Conservation (phyloP, 371 early-diverging fungal genomes). For the Lichtheimia hyalospora region DNA sequence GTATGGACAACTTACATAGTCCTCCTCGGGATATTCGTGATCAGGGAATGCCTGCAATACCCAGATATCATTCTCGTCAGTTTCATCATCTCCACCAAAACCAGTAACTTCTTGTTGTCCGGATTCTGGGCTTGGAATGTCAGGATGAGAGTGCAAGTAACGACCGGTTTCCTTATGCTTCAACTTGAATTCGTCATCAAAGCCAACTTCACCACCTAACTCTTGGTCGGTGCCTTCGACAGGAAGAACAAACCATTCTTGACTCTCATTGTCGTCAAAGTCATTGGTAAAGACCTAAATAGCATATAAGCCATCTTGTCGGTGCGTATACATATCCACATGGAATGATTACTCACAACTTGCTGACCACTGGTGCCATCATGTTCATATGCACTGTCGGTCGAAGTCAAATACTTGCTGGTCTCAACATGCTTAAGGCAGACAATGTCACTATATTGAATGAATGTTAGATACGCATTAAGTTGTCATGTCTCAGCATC, state of each 20-base stretch:
- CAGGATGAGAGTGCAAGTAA: slow-evolving; percentile 61
- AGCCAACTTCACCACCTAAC: slow-evolving; percentile 45
- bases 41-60: slow-evolving; percentile 52
- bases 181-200: slow-evolving; percentile 56
- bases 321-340: neutral
- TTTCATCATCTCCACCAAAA: slow-evolving; percentile 44
- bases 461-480: neutral
- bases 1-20: slow-evolving; percentile 17
- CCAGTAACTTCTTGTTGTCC: slow-evolving; percentile 65
- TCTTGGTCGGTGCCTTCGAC: slow-evolving; percentile 28
- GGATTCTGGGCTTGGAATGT: slow-evolving; percentile 47
- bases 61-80: slow-evolving; percentile 68
- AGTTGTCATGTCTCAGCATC: neutral
- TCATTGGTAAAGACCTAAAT: slow-evolving; percentile 41
- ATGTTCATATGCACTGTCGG: slow-evolving; percentile 24
- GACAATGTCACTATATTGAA: slow-evolving; percentile 29
- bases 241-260: slow-evolving; percentile 58
- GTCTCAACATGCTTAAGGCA: slow-evolving; percentile 60
- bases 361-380: slow-evolving; percentile 56
- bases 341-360: slow-evolving; percentile 14
- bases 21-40: slow-evolving; percentile 34
- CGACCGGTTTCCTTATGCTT: slow-evolving; percentile 47
- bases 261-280: slow-evolving; percentile 32
- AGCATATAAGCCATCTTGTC: neutral
- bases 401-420: slow-evolving; percentile 50